Evolutionary conservation across 2,329 filamentous ascomycete genomes (phyloP).

Genomic region (Fusarium sp.): DNA sequence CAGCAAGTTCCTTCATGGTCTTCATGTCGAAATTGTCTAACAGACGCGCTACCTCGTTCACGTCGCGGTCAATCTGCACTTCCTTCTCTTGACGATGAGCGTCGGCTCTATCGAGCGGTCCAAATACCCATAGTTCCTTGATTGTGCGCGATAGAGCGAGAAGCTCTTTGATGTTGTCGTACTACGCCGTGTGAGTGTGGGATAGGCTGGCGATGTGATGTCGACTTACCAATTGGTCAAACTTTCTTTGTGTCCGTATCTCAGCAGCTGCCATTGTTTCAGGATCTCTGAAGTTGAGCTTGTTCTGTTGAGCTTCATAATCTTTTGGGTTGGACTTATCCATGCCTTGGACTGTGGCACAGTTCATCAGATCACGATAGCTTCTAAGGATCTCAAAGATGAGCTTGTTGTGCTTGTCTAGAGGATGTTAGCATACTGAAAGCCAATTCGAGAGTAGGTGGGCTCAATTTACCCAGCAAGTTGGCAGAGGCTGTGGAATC

Average conservation of each 20-base stretch:
- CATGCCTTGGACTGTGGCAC: slow-evolving; percentile 57
- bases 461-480: slow-evolving; percentile 50
- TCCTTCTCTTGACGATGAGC: slow-evolving; percentile 52
- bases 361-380: slow-evolving; percentile 57
- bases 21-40: slow-evolving; percentile 52
- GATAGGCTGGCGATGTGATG: too few species aligned
- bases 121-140: slow-evolving; percentile 61
- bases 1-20: slow-evolving; percentile 51
- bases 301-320: slow-evolving; percentile 53
- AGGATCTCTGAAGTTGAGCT: slow-evolving; percentile 54
- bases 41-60: slow-evolving; percentile 51
- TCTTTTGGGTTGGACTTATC: slow-evolving; percentile 53
- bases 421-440: background rate
- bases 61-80: slow-evolving; percentile 53
- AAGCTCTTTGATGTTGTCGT: slow-evolving; percentile 59
- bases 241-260: slow-evolving; percentile 60
- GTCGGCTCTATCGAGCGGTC: slow-evolving; percentile 56
- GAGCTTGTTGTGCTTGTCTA: slow-evolving; percentile 60
- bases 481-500: slow-evolving; percentile 52
- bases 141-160: slow-evolving; percentile 57
- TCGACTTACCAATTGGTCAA: slow-evolving; percentile 55
- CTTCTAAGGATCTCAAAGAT: slow-evolving; percentile 58
- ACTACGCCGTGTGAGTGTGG: slow-evolving; percentile 41
- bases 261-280: slow-evolving; percentile 57
- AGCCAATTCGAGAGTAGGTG: background rate